Base-by-base conservation (phyloP, 257 asterid genomes). In the Solanum tacnaense region DNA sequence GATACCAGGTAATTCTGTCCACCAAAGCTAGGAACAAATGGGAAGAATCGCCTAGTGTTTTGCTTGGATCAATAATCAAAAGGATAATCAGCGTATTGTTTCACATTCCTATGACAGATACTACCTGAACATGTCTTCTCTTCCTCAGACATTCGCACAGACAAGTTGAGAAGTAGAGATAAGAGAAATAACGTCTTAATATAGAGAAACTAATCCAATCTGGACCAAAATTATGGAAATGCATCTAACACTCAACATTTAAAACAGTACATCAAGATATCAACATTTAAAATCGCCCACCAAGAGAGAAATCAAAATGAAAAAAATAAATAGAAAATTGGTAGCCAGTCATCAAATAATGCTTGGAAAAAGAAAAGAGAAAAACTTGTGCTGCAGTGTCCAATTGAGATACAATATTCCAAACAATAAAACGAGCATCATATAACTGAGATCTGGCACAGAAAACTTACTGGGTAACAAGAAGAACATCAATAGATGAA, bases 401-500 rank as follows among this genome's bases (percentile, higher is more conserved):
- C 6, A 13, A 25, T 44, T 46, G 67, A 79, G 18, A 79, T 5
- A 27, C 29, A 11, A 41, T 39, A 8, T 72, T 62, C 65, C 49
- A 86, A 86, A 52, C 52, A 76, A 78, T 60, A 27, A 39, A 27
- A 82, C 11, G 23, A 27, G 44, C 86, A 88, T 12, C 34, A 29
- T 25, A 41, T 31, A 38, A 78, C 84, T 25, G 35, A 44, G 27
- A 20, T 20, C 83, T 36, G 52, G 38, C 84, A 38, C 12, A 72
- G 72, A 52, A 35, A 88, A 87, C 95, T 62, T 94, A 95, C 99
- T 96, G 99, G 84, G 99, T 97, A 88, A 97, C 89, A 10, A 97
- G 98, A 90, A 97, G 98, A 88, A 97, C 95, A 87, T 97, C 99
- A 82, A 97, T 93, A 18, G 44, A 89, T 16, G 99, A 93, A 86